Conservation (phyloP, 208 protist genomes). For the Leishmania lainsoni region DNA sequence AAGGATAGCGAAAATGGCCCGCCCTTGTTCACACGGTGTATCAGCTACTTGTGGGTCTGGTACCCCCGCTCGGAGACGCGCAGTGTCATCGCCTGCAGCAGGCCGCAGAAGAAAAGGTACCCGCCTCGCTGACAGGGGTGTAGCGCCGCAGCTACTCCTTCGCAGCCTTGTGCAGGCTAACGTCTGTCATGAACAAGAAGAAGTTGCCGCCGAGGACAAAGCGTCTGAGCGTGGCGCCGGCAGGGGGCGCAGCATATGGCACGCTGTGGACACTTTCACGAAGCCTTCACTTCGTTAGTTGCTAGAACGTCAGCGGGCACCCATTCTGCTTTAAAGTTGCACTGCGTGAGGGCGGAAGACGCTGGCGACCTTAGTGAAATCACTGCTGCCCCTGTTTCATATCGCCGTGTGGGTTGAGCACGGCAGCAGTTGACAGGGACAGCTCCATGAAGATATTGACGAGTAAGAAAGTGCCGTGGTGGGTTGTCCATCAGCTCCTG, state of each 20-base stretch:
- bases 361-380: conserved; percentile 8
- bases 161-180: conserved; percentile 29
- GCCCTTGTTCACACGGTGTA: conserved; percentile 1
- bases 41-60: conserved; percentile 46
- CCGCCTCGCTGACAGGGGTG: conserved; percentile 41
- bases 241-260: not conserved
- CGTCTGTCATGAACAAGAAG: conserved; percentile 59
- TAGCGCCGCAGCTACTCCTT: conserved; percentile 52
- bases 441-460: conserved; percentile 22
- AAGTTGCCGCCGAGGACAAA: conserved; percentile 9
- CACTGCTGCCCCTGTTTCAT: not conserved
- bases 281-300: conserved; percentile 33
- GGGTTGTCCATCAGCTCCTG: conserved; percentile 43
- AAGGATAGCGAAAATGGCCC: not conserved
- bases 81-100: conserved; percentile 51
- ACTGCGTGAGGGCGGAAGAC: not conserved
- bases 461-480: conserved; percentile 51
- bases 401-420: conserved; percentile 36
- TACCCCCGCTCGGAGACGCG: conserved; percentile 68
- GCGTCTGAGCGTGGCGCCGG: not conserved
- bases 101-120: conserved; percentile 31
- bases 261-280: conserved; percentile 22
- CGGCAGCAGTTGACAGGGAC: conserved; percentile 49
- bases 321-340: conserved; percentile 27
- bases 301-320: conserved; percentile 26